phyloP scores from a whole-genome alignment of 352 stramenopile genomes.

The Phytopythium sindhum region DNA sequence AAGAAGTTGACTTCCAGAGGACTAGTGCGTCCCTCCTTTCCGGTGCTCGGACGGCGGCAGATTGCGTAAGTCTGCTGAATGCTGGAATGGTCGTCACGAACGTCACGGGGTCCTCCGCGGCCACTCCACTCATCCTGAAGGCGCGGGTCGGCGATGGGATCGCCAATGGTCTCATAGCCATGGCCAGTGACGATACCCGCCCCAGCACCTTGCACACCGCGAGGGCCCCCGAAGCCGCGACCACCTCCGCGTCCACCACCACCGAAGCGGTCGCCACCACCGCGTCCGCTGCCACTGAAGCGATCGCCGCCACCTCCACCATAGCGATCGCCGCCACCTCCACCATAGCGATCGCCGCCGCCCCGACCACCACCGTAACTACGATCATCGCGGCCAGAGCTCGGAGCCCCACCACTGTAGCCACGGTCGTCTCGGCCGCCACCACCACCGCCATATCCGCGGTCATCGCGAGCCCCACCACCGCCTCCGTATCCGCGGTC shows the following conservation, averaged over 20 bases:
- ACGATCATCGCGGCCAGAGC: slow-evolving; percentile 9
- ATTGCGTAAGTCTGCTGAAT: slow-evolving; percentile 42
- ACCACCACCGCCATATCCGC: slow-evolving; percentile 4
- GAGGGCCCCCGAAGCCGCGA: slow-evolving; percentile 26
- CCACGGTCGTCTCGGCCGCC: slow-evolving; percentile 9
- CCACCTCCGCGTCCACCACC: slow-evolving; percentile 28
- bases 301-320: slow-evolving; percentile 17
- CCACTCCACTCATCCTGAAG: slow-evolving; percentile 50
- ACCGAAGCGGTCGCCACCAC: slow-evolving; percentile 21
- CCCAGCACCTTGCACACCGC: slow-evolving; percentile 29
- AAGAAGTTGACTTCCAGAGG: slow-evolving; percentile 69
- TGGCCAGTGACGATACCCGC: slow-evolving; percentile 36
- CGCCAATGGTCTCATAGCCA: slow-evolving; percentile 51
- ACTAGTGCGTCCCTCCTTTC: slow-evolving; percentile 27
- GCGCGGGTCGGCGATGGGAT: slow-evolving; percentile 46
- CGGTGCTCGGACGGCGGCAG: slow-evolving; percentile 39
- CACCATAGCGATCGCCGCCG: slow-evolving; percentile 11
- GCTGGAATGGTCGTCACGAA: slow-evolving; percentile 38
- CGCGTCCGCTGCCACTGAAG: slow-evolving; percentile 18
- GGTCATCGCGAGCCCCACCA: slow-evolving; percentile 5
- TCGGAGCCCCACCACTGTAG: slow-evolving; percentile 9
- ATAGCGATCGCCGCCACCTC: slow-evolving; percentile 13
- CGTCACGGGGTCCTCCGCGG: slow-evolving; percentile 22
- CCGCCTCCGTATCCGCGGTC: slow-evolving; percentile 11
- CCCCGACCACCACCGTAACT: slow-evolving; percentile 11